phyloP scores from a whole-genome alignment of 768 basidiomycete genomes.

The Tephrocybe sp. region DNA sequence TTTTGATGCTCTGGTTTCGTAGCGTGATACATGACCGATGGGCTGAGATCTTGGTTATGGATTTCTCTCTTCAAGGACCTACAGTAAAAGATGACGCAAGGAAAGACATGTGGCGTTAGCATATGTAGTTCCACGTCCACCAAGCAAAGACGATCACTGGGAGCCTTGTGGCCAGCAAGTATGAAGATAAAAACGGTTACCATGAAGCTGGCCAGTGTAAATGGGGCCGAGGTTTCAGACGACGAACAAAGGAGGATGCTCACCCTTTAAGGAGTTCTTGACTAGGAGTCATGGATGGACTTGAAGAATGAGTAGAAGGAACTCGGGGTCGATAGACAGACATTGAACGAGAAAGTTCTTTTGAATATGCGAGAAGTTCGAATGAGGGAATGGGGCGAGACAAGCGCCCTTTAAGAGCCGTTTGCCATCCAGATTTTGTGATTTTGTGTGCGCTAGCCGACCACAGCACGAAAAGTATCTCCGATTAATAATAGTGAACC shows the following conservation, averaged over 20 bases:
- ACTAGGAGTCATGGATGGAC: background rate
- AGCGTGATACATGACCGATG: too few relatives aligned
- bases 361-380: background rate
- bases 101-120: constrained; percentile 14
- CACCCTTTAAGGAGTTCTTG: constrained; percentile 3
- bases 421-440: too few relatives aligned
- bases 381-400: background rate
- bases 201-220: background rate
- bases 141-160: background rate
- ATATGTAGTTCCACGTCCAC: background rate
- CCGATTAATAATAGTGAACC: constrained; percentile 11
- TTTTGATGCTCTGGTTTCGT: background rate
- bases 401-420: constrained; percentile 11
- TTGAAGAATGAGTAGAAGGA: background rate
- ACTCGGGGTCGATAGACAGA: background rate
- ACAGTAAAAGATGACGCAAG: background rate
- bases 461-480: constrained; percentile 5
- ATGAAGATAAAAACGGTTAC: background rate
- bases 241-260: constrained; percentile 3
- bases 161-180: background rate
- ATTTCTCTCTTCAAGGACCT: background rate
- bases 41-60: background rate
- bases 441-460: too few relatives aligned
- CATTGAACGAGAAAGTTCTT: background rate
- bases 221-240: background rate